Evolutionary conservation across 2,329 filamentous ascomycete genomes (phyloP).

Genomic region (Diaporthe sp.): DNA sequence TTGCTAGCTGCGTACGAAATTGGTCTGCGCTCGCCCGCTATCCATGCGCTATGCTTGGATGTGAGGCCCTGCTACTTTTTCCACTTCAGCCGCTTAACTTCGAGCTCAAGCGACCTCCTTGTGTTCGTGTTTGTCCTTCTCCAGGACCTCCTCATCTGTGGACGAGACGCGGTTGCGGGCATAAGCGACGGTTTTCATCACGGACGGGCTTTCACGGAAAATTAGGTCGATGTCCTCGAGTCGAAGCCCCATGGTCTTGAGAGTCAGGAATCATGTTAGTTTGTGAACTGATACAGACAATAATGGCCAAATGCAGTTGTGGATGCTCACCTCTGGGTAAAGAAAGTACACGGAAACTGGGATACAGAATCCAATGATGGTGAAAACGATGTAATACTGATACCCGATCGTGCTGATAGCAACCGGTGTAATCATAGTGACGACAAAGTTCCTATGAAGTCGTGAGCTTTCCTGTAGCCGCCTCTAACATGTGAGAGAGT

Average conservation of each 20-base stretch:
- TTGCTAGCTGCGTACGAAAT: neutral
- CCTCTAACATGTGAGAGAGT: no score
- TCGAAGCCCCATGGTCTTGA: constrained; percentile 60
- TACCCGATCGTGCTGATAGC: constrained; percentile 66
- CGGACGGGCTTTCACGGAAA: constrained; percentile 56
- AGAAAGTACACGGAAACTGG: constrained; percentile 59
- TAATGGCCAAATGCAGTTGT: neutral
- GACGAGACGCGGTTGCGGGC: constrained; percentile 5
- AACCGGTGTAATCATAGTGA: constrained; percentile 60
- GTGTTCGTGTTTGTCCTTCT: constrained; percentile 8
- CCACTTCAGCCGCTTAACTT: no score
- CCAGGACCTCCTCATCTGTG: constrained; percentile 9
- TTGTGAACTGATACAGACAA: neutral
- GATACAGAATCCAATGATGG: constrained; percentile 59
- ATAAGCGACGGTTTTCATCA: constrained; percentile 51
- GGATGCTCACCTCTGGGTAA: constrained; percentile 54
- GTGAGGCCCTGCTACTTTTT: neutral
- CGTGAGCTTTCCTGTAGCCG: neutral
- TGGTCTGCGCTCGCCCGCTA: neutral
- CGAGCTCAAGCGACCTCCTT: neutral
- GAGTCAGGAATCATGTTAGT: neutral
- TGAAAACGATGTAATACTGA: constrained; percentile 65
- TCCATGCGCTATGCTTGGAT: no score
- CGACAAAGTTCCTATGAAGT: constrained; percentile 56
- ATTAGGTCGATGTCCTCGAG: constrained; percentile 60